Base-by-base conservation (phyloP, 2,329 filamentous ascomycete genomes). In the Epicoccum nigrum region DNA sequence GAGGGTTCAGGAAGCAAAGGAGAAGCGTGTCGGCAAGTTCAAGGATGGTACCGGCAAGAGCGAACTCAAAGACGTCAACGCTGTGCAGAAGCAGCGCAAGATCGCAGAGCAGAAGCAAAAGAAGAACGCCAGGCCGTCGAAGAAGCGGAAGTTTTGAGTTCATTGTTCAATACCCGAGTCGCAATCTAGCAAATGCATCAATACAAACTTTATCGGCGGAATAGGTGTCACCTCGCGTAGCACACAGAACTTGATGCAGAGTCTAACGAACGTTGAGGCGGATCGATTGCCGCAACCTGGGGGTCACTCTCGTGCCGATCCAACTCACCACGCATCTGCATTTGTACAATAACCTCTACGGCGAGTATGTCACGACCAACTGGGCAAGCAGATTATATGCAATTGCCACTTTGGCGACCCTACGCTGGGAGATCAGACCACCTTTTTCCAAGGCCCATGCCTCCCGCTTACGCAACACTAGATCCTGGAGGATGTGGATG, bases 101-200 rank as follows among this genome's bases (percentile, higher is more conserved):
- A 69, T 91, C 67, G 83, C 89, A 79, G 88, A 96, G 78, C 84
- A 82, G 76, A 85, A 84, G 70, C 86, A 79, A 71, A 88, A 88
- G 69, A 97, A 99, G 85, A 97, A 96, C 74, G 92, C 90, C 7
- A 80, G 93, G 65, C 92, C 92, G 7, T 70, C 82, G 32, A 88
- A 82, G 76, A 91, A 83, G 77, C 77, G 71, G 58, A 79, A 76
- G 53, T 57, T 66, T 52, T 74, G 61, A 71, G 53, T 54, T 54
- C 31, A 48, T 48, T 54, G 45, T 54, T 48, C 51, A 49, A 54
- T 54, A 54, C 51, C 51, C 51, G 45, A 45, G 39, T 49, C 21
- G 45, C 25, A 40, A 43, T 40, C 30, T 54, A 54, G 51, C 45
- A 45, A 20, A 49, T 40, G 51, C 35, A 54, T 52, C 43, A 52